A percentile compares a stretch with the other conserved stretches of the same genome.
phyloP scores from a whole-genome alignment of 768 basidiomycete genomes.

The Suillus sp. region DNA sequence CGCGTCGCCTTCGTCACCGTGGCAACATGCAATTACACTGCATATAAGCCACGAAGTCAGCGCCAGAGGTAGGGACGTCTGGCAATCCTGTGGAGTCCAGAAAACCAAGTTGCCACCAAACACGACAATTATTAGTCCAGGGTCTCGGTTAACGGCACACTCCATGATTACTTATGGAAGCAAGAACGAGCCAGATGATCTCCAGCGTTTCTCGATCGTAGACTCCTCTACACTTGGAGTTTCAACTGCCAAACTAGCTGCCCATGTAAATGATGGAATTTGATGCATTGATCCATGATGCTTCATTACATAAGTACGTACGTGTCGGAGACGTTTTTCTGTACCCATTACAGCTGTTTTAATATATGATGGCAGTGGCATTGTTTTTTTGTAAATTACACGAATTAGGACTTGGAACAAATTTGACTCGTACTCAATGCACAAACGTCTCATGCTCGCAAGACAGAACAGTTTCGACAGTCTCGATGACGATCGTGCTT shows the following conservation, averaged over 20 bases:
- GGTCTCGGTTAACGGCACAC: not conserved
- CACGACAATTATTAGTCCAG: slow-evolving; percentile 1
- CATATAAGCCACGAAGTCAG: not conserved
- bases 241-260: not conserved
- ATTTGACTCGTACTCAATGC: too few species aligned
- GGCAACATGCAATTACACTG: not conserved
- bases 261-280: not conserved
- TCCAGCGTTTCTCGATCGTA: too few species aligned
- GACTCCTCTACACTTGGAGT: not conserved
- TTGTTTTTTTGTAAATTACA: too few species aligned
- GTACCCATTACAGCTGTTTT: too few species aligned
- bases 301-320: not conserved
- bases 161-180: not conserved
- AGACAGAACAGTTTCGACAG: too few species aligned
- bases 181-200: not conserved
- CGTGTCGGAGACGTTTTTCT: not conserved
- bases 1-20: not conserved
- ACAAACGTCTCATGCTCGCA: too few species aligned
- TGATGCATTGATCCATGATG: not conserved
- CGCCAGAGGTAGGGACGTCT: not conserved
- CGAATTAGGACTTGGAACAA: too few species aligned
- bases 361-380: too few species aligned
- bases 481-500: too few species aligned
- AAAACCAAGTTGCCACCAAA: not conserved
- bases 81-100: not conserved